Percentiles rank a stretch among this genome's conserved stretches.
Conservation (phyloP, 345 rosid genomes). For the Populus euphratica region DNA sequence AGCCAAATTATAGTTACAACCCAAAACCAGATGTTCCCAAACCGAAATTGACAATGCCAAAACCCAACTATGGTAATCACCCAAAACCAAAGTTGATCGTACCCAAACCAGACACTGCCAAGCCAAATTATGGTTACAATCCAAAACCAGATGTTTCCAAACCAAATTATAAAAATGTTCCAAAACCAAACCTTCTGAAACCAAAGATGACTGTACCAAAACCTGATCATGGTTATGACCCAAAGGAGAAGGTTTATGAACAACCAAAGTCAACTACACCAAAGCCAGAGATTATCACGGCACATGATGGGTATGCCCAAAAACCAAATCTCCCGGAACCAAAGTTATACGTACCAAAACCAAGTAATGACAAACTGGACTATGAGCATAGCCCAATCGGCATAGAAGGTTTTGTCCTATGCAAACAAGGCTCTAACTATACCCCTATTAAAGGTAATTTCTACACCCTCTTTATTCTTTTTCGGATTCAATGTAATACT, state of each 20-base stretch:
- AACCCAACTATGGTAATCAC: background rate
- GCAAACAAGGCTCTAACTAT: conserved; percentile 10
- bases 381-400: background rate
- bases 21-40: background rate
- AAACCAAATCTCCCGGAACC: background rate
- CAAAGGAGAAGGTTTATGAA: background rate
- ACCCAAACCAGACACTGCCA: background rate
- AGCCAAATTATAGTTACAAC: background rate
- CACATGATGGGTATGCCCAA: background rate
- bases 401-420: conserved; percentile 2
- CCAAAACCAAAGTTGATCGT: background rate
- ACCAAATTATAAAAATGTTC: too few relatives aligned
- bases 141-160: too few relatives aligned
- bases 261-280: background rate
- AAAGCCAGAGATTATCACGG: background rate
- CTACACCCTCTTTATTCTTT: background rate
- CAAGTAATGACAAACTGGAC: background rate
- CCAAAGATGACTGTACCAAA: background rate
- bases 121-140: background rate
- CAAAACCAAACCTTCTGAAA: background rate
- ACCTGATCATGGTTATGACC: background rate
- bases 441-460: conserved; percentile 12
- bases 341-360: background rate
- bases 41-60: background rate
- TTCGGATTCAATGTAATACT: background rate